Evolutionary conservation across 1,139 yeast species (phyloP).

Genomic region (Debaryomyces subglobosus): DNA sequence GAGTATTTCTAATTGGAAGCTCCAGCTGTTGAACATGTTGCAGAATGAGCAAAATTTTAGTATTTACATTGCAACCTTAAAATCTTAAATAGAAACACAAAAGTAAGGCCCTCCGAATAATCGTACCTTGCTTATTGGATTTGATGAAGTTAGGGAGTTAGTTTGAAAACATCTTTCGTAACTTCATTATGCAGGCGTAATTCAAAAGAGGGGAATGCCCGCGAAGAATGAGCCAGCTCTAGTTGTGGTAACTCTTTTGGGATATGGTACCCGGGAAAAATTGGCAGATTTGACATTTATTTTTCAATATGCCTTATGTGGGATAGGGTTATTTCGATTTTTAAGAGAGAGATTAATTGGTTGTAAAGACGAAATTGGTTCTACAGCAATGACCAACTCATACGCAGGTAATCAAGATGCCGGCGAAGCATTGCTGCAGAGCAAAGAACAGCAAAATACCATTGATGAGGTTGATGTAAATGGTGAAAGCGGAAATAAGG

Average conservation of each 20-base stretch:
- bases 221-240: too few relatives aligned
- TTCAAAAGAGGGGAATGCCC: too few relatives aligned
- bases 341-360: background rate
- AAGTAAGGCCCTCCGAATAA: too few relatives aligned
- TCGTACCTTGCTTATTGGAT: too few relatives aligned
- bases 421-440: background rate
- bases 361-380: background rate
- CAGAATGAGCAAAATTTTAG: too few relatives aligned
- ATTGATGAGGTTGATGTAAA: background rate
- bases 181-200: too few relatives aligned
- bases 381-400: background rate
- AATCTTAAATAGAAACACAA: too few relatives aligned
- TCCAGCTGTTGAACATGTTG: too few relatives aligned
- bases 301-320: background rate
- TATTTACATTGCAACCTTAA: too few relatives aligned
- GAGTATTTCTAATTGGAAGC: too few relatives aligned
- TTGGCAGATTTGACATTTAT: background rate
- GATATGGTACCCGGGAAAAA: background rate
- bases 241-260: background rate
- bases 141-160: too few relatives aligned
- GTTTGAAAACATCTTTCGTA: too few relatives aligned
- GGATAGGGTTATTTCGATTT: background rate
- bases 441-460: background rate
- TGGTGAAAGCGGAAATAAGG: background rate
- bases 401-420: background rate